Evolutionary conservation across 106 monocot species (phyloP), one percentile per base, ranked within the genome.

Genomic region (Platanthera zijinensis): DNA sequence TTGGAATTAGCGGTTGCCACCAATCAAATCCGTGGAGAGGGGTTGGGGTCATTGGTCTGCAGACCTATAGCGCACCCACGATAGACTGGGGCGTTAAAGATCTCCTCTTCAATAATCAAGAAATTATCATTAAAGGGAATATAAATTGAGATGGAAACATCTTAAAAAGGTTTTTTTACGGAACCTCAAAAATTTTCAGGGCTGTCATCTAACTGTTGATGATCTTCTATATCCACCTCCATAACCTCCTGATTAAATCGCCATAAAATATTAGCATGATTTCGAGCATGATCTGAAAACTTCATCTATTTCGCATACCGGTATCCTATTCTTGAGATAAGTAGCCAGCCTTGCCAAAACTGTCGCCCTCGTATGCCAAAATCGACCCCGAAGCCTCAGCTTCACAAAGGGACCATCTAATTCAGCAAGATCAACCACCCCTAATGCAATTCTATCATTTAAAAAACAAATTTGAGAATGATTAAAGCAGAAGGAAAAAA

Each of bases 141-240:
- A 59, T 7, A 21, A 9, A 39, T 39, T 61, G 9, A 61, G 59
- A 18, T 61, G 18, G 59, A 61, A 19, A 19, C 18, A 61, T 61
- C 59, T 21, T 2, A 21, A 61, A 39, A 39, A 39, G 3, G 39
- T 21, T n/a, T 18, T 18, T 12, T 25, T 10, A 30, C n/a, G 48
- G 45, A 71, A 79, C 77, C 85, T 93, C 81, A 96, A 74, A 96
- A 96, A 61, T 85, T 92, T 46, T 77, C 96, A 4, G 96, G 90
- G 72, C 96, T 93, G 51, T 96, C 96, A 84, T 96, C 92, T 13
- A 97, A 67, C 71, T 97, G 97, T 63, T 92, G 89, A 81, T 94
- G 91, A 74, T 97, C 91, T 79, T 94, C 97, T 75, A 97, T 90
- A 8, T 91, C 97, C 69, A 94, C 97, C 78, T 97, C 97, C 81